A percentile compares a stretch with the other conserved stretches of the same genome.
Evolutionary conservation across 1,284 basidiomycete species (phyloP).

Genomic region (Naganishia sp.): DNA sequence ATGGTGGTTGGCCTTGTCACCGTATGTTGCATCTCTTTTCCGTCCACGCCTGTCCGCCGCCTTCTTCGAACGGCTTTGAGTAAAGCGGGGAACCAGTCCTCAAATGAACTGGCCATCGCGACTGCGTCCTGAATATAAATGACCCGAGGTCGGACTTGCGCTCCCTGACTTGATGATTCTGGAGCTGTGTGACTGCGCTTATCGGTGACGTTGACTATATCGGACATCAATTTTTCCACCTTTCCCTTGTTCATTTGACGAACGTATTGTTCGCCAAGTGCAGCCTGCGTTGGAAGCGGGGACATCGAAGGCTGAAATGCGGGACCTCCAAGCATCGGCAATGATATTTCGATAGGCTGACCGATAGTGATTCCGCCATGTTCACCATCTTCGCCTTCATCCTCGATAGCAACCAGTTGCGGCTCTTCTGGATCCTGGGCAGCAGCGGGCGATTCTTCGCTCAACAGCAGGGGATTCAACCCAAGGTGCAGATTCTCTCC

Average conservation of each 20-base stretch:
- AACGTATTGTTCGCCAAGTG: conserved; percentile 6
- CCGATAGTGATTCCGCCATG: conserved; percentile 17
- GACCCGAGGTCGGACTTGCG: conserved; percentile 61
- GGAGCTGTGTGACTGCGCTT: conserved; percentile 15
- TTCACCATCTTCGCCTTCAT: conserved; percentile 28
- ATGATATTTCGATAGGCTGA: conserved; percentile 26
- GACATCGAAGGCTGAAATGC: conserved; percentile 4
- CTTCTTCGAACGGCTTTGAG: conserved; percentile 65
- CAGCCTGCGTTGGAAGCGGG: conserved; percentile 8
- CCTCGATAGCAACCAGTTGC: conserved; percentile 17
- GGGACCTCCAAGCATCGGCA: conserved; percentile 14
- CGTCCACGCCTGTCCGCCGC: conserved; percentile 12
- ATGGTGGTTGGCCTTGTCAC: conserved; percentile 65
- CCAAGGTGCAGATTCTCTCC: conserved; percentile 56
- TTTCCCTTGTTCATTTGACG: conserved; percentile 10
- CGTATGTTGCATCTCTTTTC: conserved; percentile 8
- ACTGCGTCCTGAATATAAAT: conserved; percentile 79
- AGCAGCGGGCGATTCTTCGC: conserved; percentile 43
- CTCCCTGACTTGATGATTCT: conserved; percentile 6
- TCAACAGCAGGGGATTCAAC: conserved; percentile 55
- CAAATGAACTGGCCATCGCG: conserved; percentile 69
- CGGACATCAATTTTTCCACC: conserved; percentile 63
- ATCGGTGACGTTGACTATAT: conserved; percentile 63
- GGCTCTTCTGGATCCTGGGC: conserved; percentile 11
- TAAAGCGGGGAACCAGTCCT: conserved; percentile 76